These are phyloP conservation scores for Debaryomyces tyrocola DNA, from an alignment of 805 yeast species.

Conservation along the genomic window DNA sequence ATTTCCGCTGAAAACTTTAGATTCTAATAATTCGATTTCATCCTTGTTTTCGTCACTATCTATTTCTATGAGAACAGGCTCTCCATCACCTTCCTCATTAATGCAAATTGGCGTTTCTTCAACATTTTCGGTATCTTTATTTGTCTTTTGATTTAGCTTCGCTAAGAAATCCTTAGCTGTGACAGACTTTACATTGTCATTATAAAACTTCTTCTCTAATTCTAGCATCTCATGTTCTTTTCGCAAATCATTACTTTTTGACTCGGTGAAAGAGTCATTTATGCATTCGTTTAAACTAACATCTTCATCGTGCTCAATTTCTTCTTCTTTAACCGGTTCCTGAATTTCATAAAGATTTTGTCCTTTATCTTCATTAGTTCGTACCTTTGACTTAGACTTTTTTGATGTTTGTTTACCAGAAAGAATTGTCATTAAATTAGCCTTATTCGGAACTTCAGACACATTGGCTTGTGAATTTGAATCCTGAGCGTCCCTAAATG, in stretches of 20 bases:
- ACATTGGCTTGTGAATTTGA: too few species aligned
- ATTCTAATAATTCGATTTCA: conserved; percentile 12
- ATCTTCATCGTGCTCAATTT: background rate
- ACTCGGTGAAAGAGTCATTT: conserved; percentile 6
- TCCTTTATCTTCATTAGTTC: background rate
- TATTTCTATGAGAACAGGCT: conserved; percentile 2
- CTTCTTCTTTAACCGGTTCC: background rate
- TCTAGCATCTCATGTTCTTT: conserved; percentile 20
- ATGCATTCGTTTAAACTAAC: background rate
- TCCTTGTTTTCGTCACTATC: background rate
- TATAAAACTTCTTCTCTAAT: conserved; percentile 21
- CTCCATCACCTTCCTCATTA: background rate
- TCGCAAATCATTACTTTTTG: conserved; percentile 10
- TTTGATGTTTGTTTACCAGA: conserved; percentile 13
- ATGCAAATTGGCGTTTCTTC: background rate
- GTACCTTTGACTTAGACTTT: conserved; percentile 2
- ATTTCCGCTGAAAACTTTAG: conserved; percentile 16
- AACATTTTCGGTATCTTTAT: background rate
- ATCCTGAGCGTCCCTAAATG: too few species aligned
- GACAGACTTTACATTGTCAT: conserved; percentile 12
- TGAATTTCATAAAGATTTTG: background rate
- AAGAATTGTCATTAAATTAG: conserved; percentile 13
- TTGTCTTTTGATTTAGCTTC: background rate
- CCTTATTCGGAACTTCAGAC: background rate
- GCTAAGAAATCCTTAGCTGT: conserved; percentile 20